Conservation (phyloP, 1,284 basidiomycete genomes). For the Pseudozyma hubeiensis region DNA sequence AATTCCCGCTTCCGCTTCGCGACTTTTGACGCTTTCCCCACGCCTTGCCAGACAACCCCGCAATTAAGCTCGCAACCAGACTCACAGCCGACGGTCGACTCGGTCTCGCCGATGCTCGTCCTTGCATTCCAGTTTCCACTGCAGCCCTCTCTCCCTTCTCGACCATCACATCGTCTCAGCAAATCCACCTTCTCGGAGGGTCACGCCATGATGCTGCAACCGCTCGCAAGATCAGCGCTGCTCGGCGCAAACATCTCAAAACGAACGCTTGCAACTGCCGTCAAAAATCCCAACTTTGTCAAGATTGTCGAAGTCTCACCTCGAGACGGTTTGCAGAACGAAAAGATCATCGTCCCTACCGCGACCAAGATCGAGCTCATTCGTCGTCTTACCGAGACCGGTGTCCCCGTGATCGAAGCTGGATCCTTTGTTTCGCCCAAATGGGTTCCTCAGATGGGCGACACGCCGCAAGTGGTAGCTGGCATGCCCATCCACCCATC, state of each 20-base stretch:
- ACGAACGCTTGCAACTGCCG: slow-evolving; percentile 28
- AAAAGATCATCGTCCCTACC: slow-evolving; percentile 79
- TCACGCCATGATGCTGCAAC: slow-evolving; percentile 10
- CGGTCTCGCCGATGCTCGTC: background rate
- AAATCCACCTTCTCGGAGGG: background rate
- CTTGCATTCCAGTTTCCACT: background rate
- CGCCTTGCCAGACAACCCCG: slow-evolving; percentile 8
- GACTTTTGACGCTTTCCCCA: background rate
- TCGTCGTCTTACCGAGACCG: slow-evolving; percentile 78
- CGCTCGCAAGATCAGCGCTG: slow-evolving; percentile 6
- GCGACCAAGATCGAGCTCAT: slow-evolving; percentile 85
- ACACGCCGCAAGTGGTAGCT: slow-evolving; percentile 72
- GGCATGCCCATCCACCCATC: slow-evolving; percentile 73
- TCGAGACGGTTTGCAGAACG: slow-evolving; percentile 92
- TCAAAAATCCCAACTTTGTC: slow-evolving; percentile 25
- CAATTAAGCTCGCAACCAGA: background rate
- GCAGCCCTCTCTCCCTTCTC: background rate
- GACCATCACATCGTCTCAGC: background rate
- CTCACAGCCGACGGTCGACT: background rate
- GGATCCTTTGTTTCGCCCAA: slow-evolving; percentile 85
- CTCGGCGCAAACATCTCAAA: background rate
- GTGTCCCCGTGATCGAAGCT: slow-evolving; percentile 81
- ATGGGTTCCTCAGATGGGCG: slow-evolving; percentile 78
- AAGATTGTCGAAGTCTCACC: slow-evolving; percentile 90
- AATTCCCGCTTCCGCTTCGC: background rate